A percentile compares a stretch with the other conserved stretches of the same genome.
These are phyloP conservation scores for Zymoseptoria brevis DNA, from an alignment of 2,329 filamentous ascomycete species.

Conservation along the genomic window DNA sequence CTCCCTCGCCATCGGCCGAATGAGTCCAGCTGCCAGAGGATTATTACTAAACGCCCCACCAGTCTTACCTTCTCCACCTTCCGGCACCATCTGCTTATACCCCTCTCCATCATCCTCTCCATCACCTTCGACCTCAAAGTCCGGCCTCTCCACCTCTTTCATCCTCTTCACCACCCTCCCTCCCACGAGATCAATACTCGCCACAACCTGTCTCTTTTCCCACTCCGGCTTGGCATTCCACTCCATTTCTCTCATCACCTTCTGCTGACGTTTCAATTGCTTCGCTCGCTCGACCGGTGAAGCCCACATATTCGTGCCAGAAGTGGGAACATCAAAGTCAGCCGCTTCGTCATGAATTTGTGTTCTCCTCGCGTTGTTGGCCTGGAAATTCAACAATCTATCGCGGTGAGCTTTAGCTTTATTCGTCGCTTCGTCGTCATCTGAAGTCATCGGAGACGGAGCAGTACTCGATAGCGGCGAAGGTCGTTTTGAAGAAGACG, in stretches of 20 bases:
- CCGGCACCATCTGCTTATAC: slow-evolving; percentile 24
- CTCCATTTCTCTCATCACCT: slow-evolving; percentile 73
- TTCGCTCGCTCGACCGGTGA: slow-evolving; percentile 72
- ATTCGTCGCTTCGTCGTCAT: slow-evolving; percentile 48
- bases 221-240: slow-evolving; percentile 80
- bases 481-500: slow-evolving; percentile 28
- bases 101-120: slow-evolving; percentile 28
- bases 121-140: slow-evolving; percentile 36
- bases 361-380: slow-evolving; percentile 75
- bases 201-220: slow-evolving; percentile 76
- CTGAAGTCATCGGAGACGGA: slow-evolving; percentile 23
- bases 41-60: slow-evolving; percentile 61
- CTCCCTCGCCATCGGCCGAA: slow-evolving; percentile 52
- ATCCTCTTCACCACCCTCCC: slow-evolving; percentile 69
- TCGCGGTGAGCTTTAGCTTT: slow-evolving; percentile 73
- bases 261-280: slow-evolving; percentile 80
- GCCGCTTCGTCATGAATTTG: slow-evolving; percentile 80
- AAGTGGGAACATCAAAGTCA: slow-evolving; percentile 57
- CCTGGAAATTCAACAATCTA: slow-evolving; percentile 71
- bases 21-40: slow-evolving; percentile 56
- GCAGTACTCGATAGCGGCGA: slow-evolving; percentile 29
- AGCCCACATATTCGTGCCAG: slow-evolving; percentile 69
- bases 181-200: slow-evolving; percentile 74
- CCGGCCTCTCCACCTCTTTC: slow-evolving; percentile 51
- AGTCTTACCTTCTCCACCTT: slow-evolving; percentile 7